Base-by-base conservation (phyloP, 768 basidiomycete genomes). In the Phaeotremella skinneri region DNA sequence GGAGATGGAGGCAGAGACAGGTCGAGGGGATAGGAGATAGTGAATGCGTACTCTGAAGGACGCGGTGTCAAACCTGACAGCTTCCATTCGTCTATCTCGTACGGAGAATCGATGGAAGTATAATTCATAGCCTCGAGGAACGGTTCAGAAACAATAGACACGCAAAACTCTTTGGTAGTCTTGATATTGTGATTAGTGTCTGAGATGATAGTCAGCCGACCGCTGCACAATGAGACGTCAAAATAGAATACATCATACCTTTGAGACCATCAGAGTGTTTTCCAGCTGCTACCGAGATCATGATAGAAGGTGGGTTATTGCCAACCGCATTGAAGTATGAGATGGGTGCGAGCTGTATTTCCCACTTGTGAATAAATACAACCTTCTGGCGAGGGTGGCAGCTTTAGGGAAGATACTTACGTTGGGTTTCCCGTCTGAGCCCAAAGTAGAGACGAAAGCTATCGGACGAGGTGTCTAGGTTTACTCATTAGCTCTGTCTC, bases 111-210 rank as follows among this genome's bases (percentile, higher is more conserved):
- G 43, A 77, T 74, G 21, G 74, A 61, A 1, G 76, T 76, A 62
- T 70, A 77, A 54, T 80, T 79, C 4, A 76, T 65, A 0, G 79
- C 78, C 58, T 80, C 79, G 49, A 79, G 52, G 61, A 79, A 80
- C 0, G 83, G 76, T 72, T 89, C 86, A 55, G 85, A 87, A 64
- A 91, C 84, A 52, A 75, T 83, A 66, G 83, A 87, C 50, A 86
- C 83, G 6, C 84, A 85, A 74, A 90, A 90, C 68, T 87, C 81
- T 60, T 84, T 85, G 16, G 83, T 86, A 0, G 79, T 78, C 49
- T 82, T 74, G 61, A 88, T 86, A 61, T 89, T 89, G 58, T 81
- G 80, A 49, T 83, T 80, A 17, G 85, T 86, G 69, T 89, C 86
- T 68, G 68, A 72, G 34, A 52, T 31, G 16, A 48, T 31, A 14